A percentile compares a stretch with the other conserved stretches of the same genome.
Conservation (phyloP, 1,284 basidiomycete species). For the Xerocomus minutiporus region DNA sequence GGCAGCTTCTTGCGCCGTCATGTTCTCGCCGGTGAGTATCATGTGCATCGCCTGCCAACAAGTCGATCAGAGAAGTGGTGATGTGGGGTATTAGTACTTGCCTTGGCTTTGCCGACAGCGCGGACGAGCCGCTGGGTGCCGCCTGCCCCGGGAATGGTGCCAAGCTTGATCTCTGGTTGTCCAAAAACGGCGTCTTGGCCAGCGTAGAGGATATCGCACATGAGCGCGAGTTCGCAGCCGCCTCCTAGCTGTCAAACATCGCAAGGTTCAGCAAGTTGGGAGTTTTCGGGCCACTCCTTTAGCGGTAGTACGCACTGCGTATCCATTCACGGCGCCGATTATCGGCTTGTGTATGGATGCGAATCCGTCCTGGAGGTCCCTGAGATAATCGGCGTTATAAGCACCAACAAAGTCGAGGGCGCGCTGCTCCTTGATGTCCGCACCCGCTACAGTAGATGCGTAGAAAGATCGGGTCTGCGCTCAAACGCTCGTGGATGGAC, state of each 20-base stretch:
- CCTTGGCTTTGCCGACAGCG: conserved; percentile 60
- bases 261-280: neutral
- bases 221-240: conserved; percentile 64
- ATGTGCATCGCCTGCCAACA: conserved; percentile 57
- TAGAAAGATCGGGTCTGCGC: neutral
- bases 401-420: conserved; percentile 44
- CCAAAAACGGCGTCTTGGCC: conserved; percentile 56
- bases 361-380: conserved; percentile 50
- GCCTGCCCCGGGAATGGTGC: conserved; percentile 63
- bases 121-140: conserved; percentile 56
- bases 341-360: conserved; percentile 56
- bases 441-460: conserved; percentile 28
- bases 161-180: conserved; percentile 68
- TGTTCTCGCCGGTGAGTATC: conserved; percentile 54
- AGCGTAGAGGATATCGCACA: conserved; percentile 51
- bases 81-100: conserved; percentile 4
- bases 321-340: conserved; percentile 60
- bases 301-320: conserved; percentile 42
- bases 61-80: neutral
- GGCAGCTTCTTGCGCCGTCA: conserved; percentile 54
- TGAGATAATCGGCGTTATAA: conserved; percentile 58
- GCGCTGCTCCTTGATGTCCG: conserved; percentile 37
- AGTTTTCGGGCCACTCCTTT: too few relatives aligned
- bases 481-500: neutral
- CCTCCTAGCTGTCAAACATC: conserved; percentile 48